Evolutionary conservation across 2,329 filamentous ascomycete species (phyloP).

Genomic region (Neonectria ditissima): DNA sequence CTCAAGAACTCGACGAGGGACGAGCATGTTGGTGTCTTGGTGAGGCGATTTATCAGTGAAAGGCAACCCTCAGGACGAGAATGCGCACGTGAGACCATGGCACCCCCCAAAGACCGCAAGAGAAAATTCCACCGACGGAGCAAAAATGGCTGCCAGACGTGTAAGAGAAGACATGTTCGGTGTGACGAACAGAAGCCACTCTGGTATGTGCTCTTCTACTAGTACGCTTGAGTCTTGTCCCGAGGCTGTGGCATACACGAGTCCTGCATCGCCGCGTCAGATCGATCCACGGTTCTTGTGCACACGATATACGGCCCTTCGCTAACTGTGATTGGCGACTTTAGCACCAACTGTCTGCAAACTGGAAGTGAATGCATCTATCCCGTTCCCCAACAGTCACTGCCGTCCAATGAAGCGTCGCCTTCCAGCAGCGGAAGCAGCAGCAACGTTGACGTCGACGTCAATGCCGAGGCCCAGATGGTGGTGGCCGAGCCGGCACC

Average conservation of each 20-base stretch:
- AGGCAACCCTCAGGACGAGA: slow-evolving; percentile 16
- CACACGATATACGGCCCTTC: slow-evolving; percentile 19
- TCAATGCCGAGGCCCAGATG: slow-evolving; percentile 30
- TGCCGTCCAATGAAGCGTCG: slow-evolving; percentile 43
- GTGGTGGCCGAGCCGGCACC: slow-evolving; percentile 31
- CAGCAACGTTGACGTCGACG: slow-evolving; percentile 27
- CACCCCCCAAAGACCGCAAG: slow-evolving; percentile 52
- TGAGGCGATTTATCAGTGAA: slow-evolving; percentile 30
- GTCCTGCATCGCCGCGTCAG: slow-evolving; percentile 34
- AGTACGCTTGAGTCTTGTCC: slow-evolving; percentile 25
- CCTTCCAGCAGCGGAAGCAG: slow-evolving; percentile 33
- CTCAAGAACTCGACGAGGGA: slow-evolving; percentile 38
- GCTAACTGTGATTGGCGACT: slow-evolving; percentile 40
- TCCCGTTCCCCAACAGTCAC: slow-evolving; percentile 42
- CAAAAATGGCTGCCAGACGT: slow-evolving; percentile 52
- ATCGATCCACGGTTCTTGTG: slow-evolving; percentile 24
- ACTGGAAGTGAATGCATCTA: slow-evolving; percentile 58
- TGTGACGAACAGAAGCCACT: slow-evolving; percentile 60
- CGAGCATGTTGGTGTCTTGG: slow-evolving; percentile 39
- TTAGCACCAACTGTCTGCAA: slow-evolving; percentile 59
- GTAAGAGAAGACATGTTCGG: slow-evolving; percentile 58
- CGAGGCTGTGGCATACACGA: slow-evolving; percentile 43
- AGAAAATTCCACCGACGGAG: slow-evolving; percentile 53
- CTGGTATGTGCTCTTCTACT: slow-evolving; percentile 52
- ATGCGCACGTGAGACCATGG: slow-evolving; percentile 46